These are phyloP conservation scores for Pichia rugopelliculosa DNA, from an alignment of 805 yeast genomes.

Conservation along the genomic window DNA sequence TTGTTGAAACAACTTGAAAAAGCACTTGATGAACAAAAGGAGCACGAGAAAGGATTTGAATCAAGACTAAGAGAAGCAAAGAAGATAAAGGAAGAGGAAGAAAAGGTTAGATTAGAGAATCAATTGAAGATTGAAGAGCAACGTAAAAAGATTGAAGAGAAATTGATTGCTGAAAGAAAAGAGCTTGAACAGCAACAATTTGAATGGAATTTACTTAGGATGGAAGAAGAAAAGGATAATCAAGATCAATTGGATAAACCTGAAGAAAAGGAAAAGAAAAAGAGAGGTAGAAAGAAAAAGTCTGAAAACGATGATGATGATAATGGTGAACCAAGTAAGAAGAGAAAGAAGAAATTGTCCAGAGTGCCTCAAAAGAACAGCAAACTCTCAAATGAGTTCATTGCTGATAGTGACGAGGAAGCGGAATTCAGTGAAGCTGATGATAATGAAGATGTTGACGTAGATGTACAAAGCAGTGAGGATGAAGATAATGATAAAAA, in stretches of 20 bases:
- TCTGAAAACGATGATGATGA: constrained; percentile 11
- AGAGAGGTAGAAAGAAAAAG: constrained; percentile 25
- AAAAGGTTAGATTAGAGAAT: constrained; percentile 35
- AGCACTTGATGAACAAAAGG: constrained; percentile 63
- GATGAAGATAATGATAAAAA: constrained; percentile 13
- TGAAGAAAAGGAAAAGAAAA: constrained; percentile 26
- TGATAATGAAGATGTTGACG: constrained; percentile 11
- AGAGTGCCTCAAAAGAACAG: constrained; percentile 18
- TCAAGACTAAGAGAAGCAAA: constrained; percentile 68
- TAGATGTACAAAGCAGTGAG: constrained; percentile 5
- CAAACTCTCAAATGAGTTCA: constrained; percentile 21
- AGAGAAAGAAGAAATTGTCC: constrained; percentile 11
- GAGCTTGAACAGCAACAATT: constrained; percentile 49
- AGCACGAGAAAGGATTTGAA: constrained; percentile 49
- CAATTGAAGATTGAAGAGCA: constrained; percentile 39
- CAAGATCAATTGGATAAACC: constrained; percentile 29
- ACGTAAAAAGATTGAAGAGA: constrained; percentile 39
- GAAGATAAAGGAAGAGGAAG: constrained; percentile 50
- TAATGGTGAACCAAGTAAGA: constrained; percentile 12
- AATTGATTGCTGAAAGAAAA: constrained; percentile 37
- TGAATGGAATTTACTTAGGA: constrained; percentile 41
- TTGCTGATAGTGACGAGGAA: constrained; percentile 29
- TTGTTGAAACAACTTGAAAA: constrained; percentile 64
- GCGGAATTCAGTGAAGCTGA: constrained; percentile 20
- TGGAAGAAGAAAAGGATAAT: constrained; percentile 30